Percentiles rank a stretch among this genome's conserved stretches.
phyloP scores from a whole-genome alignment of 108 stramenopile genomes.

The Nitzschia palea region DNA sequence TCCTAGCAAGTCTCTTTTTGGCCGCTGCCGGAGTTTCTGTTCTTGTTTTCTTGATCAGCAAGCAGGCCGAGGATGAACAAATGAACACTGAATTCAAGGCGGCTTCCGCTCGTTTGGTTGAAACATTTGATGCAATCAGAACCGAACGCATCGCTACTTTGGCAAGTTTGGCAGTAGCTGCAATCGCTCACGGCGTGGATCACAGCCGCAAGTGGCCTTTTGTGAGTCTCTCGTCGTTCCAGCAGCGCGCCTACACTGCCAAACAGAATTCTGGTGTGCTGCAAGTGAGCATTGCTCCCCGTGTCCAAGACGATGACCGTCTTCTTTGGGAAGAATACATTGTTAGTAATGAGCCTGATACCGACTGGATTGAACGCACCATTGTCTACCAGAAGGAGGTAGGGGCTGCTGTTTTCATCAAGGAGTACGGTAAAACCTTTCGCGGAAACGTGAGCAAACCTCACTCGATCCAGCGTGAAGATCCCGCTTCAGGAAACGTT shows the following conservation, averaged over 20 bases:
- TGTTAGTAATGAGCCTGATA: slow-evolving; percentile 8
- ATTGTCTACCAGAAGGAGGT: background rate
- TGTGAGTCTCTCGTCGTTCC: slow-evolving; percentile 13
- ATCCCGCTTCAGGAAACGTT: too few relatives aligned
- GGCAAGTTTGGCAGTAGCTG: slow-evolving; percentile 14
- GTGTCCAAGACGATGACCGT: background rate
- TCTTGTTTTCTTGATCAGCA: background rate
- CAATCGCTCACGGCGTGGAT: slow-evolving; percentile 22
- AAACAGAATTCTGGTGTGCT: slow-evolving; percentile 8
- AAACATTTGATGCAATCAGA: slow-evolving; percentile 13
- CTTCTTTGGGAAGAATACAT: slow-evolving; percentile 14
- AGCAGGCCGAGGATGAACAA: background rate
- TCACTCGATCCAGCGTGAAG: background rate
- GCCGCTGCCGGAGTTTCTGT: slow-evolving; percentile 4
- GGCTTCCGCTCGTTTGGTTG: background rate
- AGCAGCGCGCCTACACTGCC: slow-evolving; percentile 12
- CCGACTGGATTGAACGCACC: slow-evolving; percentile 8
- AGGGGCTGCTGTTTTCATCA: background rate
- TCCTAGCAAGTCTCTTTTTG: background rate
- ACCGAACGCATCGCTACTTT: slow-evolving; percentile 7
- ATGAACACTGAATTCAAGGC: background rate
- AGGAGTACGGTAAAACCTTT: background rate
- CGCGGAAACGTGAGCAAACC: background rate
- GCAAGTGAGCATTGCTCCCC: slow-evolving; percentile 6
- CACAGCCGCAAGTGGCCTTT: slow-evolving; percentile 21